These are phyloP conservation scores for Fusarium tupiense DNA, from an alignment of 2,329 filamentous ascomycete species.

Conservation along the genomic window DNA sequence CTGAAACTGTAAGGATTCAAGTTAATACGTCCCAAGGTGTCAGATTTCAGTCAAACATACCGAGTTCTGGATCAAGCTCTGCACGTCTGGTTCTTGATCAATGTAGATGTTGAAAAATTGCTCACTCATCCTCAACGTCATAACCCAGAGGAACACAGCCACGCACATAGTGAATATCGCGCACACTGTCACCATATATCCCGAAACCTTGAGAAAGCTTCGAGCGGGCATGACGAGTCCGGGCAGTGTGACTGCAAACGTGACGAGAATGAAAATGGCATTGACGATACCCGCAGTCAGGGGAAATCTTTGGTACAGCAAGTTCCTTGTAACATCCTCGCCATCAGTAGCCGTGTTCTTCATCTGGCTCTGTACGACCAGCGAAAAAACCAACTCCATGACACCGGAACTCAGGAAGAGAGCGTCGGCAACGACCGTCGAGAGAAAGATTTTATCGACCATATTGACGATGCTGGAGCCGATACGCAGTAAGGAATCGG, in stretches of 20 bases:
- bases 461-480: constrained; percentile 47
- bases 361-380: constrained; percentile 61
- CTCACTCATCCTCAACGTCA: constrained; percentile 74
- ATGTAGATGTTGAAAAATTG: constrained; percentile 71
- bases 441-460: constrained; percentile 64
- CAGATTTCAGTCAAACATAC: constrained; percentile 54
- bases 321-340: constrained; percentile 58
- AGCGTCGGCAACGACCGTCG: constrained; percentile 59
- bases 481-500: not conserved
- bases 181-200: constrained; percentile 70
- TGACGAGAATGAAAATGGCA: constrained; percentile 74
- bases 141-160: constrained; percentile 76
- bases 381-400: constrained; percentile 64
- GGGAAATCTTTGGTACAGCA: constrained; percentile 64
- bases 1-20: constrained; percentile 64
- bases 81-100: constrained; percentile 63
- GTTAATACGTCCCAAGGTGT: not conserved
- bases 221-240: constrained; percentile 75
- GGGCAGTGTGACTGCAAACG: constrained; percentile 75
- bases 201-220: constrained; percentile 75
- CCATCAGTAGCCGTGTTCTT: constrained; percentile 57
- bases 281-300: constrained; percentile 76
- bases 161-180: constrained; percentile 72
- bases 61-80: constrained; percentile 75
- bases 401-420: constrained; percentile 64